Conservation (phyloP, 371 early-diverging fungal species). For the Rhizopus delemar region DNA sequence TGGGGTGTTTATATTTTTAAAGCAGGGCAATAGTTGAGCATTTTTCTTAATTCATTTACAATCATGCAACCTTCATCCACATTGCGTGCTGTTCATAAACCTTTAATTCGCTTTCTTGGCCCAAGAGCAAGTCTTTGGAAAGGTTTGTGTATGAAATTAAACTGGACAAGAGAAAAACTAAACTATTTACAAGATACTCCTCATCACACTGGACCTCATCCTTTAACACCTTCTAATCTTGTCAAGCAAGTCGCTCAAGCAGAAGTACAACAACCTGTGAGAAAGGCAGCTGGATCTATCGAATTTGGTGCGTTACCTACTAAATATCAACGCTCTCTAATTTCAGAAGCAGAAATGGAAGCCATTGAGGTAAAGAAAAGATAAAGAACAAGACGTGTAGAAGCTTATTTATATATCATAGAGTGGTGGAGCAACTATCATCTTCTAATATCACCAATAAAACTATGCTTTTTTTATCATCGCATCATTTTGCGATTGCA, state of each 20-base stretch:
- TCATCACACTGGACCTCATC: constrained; percentile 48
- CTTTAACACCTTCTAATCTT: constrained; percentile 50
- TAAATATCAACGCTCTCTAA: constrained; percentile 38
- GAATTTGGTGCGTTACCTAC: constrained; percentile 44
- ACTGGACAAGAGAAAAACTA: background rate
- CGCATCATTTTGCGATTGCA: background rate
- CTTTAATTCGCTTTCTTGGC: constrained; percentile 53
- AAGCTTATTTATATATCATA: constrained; percentile 5
- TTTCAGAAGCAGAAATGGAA: constrained; percentile 52
- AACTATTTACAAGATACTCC: constrained; percentile 28
- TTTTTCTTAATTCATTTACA: constrained; percentile 1
- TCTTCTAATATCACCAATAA: constrained; percentile 19
- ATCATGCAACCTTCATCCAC: constrained; percentile 44
- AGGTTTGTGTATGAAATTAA: constrained; percentile 25
- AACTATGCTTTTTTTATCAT: background rate
- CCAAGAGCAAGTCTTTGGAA: constrained; percentile 51
- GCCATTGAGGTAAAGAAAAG: constrained; percentile 43
- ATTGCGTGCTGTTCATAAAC: constrained; percentile 50
- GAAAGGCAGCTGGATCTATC: constrained; percentile 20
- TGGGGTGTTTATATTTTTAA: constrained; percentile 6
- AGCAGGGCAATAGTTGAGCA: background rate
- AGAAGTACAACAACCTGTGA: constrained; percentile 15
- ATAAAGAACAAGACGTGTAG: too few relatives aligned
- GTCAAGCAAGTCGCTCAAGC: constrained; percentile 48
- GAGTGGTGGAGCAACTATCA: constrained; percentile 43